Evolutionary conservation across 495 filamentous ascomycete species (phyloP).

Genomic region (Chaetomium tenue): DNA sequence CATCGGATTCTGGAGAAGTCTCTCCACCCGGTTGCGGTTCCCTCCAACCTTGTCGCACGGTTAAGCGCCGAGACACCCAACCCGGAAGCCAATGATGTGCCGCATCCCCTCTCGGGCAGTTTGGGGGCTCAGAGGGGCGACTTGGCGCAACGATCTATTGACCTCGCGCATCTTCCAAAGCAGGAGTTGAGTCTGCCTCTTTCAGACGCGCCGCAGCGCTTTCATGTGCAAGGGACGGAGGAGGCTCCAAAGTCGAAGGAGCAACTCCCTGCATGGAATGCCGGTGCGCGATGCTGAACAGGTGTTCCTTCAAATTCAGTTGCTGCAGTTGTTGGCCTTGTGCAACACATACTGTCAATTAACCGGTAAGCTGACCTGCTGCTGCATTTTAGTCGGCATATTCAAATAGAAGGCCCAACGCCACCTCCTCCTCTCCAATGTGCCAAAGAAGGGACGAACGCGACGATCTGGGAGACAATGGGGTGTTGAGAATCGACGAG

Average conservation of each 20-base stretch:
- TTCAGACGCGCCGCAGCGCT: background rate
- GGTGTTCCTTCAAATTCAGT: background rate
- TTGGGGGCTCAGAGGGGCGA: background rate
- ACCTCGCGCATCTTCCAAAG: background rate
- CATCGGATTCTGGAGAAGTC: background rate
- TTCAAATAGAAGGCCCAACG: background rate
- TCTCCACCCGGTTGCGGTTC: conserved; percentile 13
- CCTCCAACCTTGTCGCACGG: conserved; percentile 25
- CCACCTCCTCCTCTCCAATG: background rate
- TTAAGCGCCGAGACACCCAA: conserved; percentile 26
- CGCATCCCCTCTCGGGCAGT: conserved; percentile 9
- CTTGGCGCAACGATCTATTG: conserved; percentile 8
- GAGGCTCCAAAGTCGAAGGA: background rate
- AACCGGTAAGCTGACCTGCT: background rate
- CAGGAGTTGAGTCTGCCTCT: background rate
- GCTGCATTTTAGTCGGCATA: background rate
- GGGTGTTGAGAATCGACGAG: too few relatives aligned
- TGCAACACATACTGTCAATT: background rate
- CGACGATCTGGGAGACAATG: too few relatives aligned
- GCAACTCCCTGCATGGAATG: background rate
- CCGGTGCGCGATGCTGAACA: background rate
- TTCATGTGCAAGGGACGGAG: background rate
- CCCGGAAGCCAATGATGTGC: conserved; percentile 16
- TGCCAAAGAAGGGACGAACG: too few relatives aligned
- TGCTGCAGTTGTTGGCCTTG: background rate